Percentiles rank a stretch among this genome's conserved stretches.
phyloP scores from a whole-genome alignment of 345 rosid species.

The Euphorbia lathyris region DNA sequence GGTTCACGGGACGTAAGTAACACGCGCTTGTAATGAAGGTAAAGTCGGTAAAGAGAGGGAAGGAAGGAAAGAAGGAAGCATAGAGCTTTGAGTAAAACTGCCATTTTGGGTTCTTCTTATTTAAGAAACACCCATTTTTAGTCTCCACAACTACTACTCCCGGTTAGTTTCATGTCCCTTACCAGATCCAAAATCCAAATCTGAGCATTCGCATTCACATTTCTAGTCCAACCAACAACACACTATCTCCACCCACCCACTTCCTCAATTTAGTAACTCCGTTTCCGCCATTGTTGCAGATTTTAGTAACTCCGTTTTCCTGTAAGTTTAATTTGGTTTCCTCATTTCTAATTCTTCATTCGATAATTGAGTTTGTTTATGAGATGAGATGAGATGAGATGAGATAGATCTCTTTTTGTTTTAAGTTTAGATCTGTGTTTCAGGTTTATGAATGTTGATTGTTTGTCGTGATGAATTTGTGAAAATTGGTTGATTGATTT shows the following conservation, averaged over 20 bases:
- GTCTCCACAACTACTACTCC: background rate
- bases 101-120: background rate
- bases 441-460: no score
- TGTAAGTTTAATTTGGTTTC: background rate
- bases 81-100: background rate
- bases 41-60: background rate
- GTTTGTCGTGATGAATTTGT: background rate
- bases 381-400: no score
- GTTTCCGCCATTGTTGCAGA: background rate
- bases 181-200: conserved; percentile 4
- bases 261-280: background rate
- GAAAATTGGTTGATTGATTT: no score
- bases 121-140: background rate
- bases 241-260: background rate
- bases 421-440: background rate
- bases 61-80: background rate
- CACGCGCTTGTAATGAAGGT: background rate
- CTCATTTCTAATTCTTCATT: background rate
- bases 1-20: background rate
- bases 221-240: background rate
- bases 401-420: background rate
- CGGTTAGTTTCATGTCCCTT: background rate
- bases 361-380: background rate
- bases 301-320: background rate
- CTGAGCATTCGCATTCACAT: background rate